These are phyloP conservation scores for Syzygium aqueum DNA, from an alignment of 345 rosid species.

Conservation along the genomic window DNA sequence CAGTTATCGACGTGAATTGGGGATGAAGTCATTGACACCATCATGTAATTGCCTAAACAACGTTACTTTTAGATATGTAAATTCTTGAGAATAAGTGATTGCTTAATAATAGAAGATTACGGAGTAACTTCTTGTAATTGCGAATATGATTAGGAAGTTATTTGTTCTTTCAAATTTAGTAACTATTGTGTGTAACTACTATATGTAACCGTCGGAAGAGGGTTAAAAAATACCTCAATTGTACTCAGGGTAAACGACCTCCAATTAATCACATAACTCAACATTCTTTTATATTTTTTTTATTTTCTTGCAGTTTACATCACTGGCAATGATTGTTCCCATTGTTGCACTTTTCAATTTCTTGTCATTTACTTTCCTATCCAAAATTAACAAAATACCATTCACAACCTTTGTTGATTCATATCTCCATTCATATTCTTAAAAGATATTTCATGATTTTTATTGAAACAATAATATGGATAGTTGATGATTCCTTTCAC, in stretches of 20 bases:
- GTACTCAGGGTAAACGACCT: background rate
- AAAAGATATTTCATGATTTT: background rate
- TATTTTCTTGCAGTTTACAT: background rate
- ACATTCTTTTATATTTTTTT: background rate
- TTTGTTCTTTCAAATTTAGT: background rate
- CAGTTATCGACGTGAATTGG: background rate
- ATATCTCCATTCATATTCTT: background rate
- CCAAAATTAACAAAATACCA: background rate
- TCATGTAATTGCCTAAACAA: background rate
- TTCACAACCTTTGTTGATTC: background rate
- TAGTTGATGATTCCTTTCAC: background rate
- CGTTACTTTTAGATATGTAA: background rate
- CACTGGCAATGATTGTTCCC: background rate
- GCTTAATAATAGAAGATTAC: background rate
- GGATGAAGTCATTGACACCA: background rate
- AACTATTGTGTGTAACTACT: background rate
- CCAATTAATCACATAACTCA: background rate
- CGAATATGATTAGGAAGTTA: background rate
- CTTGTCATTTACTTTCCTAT: background rate
- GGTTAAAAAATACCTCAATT: background rate
- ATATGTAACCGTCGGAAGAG: background rate
- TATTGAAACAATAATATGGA: background rate
- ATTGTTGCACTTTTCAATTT: background rate
- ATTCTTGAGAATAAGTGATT: background rate
- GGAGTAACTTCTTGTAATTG: background rate